A percentile compares a stretch with the other conserved stretches of the same genome.
These are phyloP conservation scores for Dendrobium huoshanense DNA, from an alignment of 106 monocot species.

Conservation along the genomic window DNA sequence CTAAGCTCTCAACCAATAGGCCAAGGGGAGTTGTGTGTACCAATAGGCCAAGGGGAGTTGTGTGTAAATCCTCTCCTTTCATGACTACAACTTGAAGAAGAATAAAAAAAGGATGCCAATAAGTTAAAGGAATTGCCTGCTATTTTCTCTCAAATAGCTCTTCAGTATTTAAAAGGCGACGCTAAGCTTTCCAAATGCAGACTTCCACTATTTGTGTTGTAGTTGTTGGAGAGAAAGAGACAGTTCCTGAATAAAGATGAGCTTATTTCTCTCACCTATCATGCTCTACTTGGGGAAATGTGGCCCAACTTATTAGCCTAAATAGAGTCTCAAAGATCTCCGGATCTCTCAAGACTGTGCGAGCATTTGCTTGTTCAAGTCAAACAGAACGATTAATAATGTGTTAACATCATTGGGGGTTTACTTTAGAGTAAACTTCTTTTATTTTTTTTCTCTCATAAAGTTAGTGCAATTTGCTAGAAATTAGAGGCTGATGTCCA, in stretches of 20 bases:
- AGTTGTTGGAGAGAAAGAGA: conserved; percentile 3
- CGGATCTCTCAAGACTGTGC: too few species aligned
- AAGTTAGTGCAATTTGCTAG: too few species aligned
- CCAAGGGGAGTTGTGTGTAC: too few species aligned
- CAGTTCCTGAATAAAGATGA: not conserved
- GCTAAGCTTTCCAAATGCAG: not conserved
- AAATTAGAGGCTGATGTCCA: too few species aligned
- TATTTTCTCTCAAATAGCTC: not conserved
- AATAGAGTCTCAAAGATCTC: too few species aligned
- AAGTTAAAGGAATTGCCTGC: not conserved
- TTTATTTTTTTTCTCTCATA: too few species aligned
- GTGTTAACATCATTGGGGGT: too few species aligned
- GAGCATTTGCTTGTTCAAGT: too few species aligned
- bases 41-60: too few species aligned
- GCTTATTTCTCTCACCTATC: not conserved
- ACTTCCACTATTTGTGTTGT: not conserved
- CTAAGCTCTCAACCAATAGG: too few species aligned
- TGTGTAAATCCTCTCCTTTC: not conserved
- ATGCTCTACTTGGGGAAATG: not conserved
- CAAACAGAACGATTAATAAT: too few species aligned
- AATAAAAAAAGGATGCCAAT: not conserved
- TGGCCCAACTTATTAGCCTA: not conserved
- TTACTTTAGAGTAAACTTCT: too few species aligned
- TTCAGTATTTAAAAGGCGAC: not conserved
- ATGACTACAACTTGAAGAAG: not conserved